These are phyloP conservation scores for Zygosaccharomyces sapae DNA, from an alignment of 1,139 yeast species.

Conservation along the genomic window DNA sequence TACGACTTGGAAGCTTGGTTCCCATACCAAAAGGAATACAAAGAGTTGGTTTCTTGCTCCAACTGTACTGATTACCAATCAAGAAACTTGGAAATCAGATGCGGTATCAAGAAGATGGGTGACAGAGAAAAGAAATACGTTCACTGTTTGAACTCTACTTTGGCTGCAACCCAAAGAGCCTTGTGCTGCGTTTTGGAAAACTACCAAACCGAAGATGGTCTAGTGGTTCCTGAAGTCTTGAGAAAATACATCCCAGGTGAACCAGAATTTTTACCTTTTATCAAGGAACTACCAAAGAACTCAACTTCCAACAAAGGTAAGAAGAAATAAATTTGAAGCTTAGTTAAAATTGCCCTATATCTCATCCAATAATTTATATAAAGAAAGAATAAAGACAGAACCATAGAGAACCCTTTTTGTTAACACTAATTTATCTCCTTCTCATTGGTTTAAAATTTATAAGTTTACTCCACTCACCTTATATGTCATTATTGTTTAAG, in stretches of 20 bases:
- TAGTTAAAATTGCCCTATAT: neutral
- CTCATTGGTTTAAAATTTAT: constrained; percentile 1
- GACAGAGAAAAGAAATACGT: constrained; percentile 97
- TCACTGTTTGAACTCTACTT: constrained; percentile 94
- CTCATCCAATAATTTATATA: constrained; percentile 3
- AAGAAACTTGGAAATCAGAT: constrained; percentile 95
- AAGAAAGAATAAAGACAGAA: neutral
- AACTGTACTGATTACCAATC: constrained; percentile 99
- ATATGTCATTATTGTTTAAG: neutral
- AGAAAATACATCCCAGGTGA: constrained; percentile 96
- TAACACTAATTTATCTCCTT: too few species aligned
- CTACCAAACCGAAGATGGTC: constrained; percentile 95
- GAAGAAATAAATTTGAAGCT: constrained; percentile 11
- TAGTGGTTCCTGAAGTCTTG: constrained; percentile 88
- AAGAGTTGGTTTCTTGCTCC: constrained; percentile 96
- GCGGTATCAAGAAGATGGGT: constrained; percentile 94
- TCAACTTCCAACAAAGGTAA: constrained; percentile 76
- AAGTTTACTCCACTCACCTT: neutral
- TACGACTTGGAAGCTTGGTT: constrained; percentile 99
- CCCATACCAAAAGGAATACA: constrained; percentile 98
- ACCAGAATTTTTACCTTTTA: constrained; percentile 91
- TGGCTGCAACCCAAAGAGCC: constrained; percentile 98
- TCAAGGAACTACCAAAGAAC: constrained; percentile 90
- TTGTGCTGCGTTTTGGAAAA: constrained; percentile 95
- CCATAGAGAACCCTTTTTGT: too few species aligned